Percentiles rank a stretch among this genome's conserved stretches.
Evolutionary conservation across 768 basidiomycete genomes (phyloP).

Genomic region (Trametes cingulata): DNA sequence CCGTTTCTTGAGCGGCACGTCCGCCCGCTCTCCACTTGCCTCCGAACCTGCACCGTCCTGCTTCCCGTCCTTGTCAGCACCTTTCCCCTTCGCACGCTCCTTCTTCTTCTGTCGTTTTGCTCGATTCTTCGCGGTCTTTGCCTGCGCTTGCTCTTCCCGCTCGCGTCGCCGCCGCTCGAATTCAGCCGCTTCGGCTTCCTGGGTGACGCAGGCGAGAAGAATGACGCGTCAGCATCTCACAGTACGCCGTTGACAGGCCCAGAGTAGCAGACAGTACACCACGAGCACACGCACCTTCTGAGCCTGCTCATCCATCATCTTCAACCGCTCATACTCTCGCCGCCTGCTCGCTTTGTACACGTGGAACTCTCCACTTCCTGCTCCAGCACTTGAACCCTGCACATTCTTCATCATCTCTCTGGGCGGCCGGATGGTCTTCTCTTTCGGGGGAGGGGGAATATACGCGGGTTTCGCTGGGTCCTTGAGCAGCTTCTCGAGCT

Average conservation of each 20-base stretch:
- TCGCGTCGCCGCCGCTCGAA: constrained; percentile 76
- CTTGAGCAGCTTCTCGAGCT: constrained; percentile 87
- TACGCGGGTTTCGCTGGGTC: constrained; percentile 84
- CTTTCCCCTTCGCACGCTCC: constrained; percentile 52
- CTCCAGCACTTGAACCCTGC: constrained; percentile 95
- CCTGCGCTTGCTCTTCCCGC: constrained; percentile 69
- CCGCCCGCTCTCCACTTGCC: constrained; percentile 26
- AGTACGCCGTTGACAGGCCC: background rate
- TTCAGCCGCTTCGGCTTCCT: constrained; percentile 74
- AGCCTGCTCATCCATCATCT: constrained; percentile 82
- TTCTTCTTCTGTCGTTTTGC: constrained; percentile 95
- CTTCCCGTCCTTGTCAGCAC: constrained; percentile 30
- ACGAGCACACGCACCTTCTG: constrained; percentile 57
- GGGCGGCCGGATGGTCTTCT: constrained; percentile 77
- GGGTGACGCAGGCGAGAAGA: constrained; percentile 9
- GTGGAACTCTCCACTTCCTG: constrained; percentile 97
- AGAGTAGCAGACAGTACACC: background rate
- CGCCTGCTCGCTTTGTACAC: constrained; percentile 95
- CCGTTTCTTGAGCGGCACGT: constrained; percentile 70
- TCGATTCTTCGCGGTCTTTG: constrained; percentile 94
- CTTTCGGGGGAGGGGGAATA: constrained; percentile 79
- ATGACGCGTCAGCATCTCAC: background rate
- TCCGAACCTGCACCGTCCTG: constrained; percentile 25
- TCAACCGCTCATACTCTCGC: constrained; percentile 93
- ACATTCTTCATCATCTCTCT: constrained; percentile 99